These are phyloP conservation scores for Mycena sanguinolenta DNA, from an alignment of 768 basidiomycete genomes.

Conservation along the genomic window DNA sequence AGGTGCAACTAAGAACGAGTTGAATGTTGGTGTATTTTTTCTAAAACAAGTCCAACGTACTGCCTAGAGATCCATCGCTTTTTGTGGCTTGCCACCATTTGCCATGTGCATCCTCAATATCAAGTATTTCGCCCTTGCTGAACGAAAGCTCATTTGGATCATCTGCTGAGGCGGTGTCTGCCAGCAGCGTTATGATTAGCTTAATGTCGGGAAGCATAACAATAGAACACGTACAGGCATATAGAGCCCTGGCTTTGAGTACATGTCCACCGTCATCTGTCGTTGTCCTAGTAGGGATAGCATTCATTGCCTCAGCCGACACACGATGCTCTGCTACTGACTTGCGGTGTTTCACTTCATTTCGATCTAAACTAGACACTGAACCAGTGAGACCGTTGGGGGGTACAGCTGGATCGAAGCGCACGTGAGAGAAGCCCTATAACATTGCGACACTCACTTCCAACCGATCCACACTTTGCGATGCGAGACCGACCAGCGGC, in stretches of 20 bases:
- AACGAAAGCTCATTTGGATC: constrained; percentile 98
- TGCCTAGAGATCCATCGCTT: constrained; percentile 80
- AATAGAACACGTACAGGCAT: background rate
- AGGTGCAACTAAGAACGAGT: constrained; percentile 70
- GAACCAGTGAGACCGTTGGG: too few species aligned
- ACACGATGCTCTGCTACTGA: too few species aligned
- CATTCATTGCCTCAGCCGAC: too few species aligned
- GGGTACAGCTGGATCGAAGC: too few species aligned
- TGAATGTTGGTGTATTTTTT: background rate
- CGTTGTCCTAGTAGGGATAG: too few species aligned
- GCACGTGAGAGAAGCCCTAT: too few species aligned
- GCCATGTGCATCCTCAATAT: constrained; percentile 91
- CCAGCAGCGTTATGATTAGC: background rate
- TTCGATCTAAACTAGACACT: too few species aligned
- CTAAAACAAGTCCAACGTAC: constrained; percentile 62
- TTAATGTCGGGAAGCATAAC: constrained; percentile 15
- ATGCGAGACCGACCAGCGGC: too few species aligned
- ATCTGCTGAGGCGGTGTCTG: constrained; percentile 93
- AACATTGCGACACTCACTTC: too few species aligned
- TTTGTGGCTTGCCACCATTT: constrained; percentile 95
- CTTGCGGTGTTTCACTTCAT: too few species aligned
- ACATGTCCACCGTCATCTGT: background rate
- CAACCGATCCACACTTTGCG: too few species aligned
- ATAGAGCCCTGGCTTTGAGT: background rate
- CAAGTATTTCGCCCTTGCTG: constrained; percentile 90